Evolutionary conservation across 345 rosid species (phyloP).

Genomic region (Citrus reticulata): DNA sequence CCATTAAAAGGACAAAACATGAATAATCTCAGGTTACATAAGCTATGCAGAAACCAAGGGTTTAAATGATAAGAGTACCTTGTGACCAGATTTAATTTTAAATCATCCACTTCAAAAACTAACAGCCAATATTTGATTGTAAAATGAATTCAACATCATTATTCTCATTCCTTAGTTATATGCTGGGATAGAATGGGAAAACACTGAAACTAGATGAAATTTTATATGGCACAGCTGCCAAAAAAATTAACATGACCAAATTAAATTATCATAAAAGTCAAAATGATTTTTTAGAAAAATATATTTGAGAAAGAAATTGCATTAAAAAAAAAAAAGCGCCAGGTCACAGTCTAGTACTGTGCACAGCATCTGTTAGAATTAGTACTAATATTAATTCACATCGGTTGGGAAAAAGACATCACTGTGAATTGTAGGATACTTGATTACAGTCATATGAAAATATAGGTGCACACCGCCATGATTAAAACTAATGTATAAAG

Average conservation of each 20-base stretch:
- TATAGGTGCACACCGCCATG: background rate
- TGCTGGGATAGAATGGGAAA: background rate
- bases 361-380: background rate
- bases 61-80: background rate
- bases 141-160: background rate
- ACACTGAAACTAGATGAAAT: background rate
- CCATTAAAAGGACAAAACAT: background rate
- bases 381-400: background rate
- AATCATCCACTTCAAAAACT: background rate
- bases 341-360: no score
- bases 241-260: background rate
- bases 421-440: background rate
- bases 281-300: background rate
- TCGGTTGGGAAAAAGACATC: background rate
- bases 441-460: background rate
- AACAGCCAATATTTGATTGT: no score
- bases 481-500: no score
- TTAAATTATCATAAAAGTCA: background rate
- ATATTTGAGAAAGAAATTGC: background rate
- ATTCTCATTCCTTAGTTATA: background rate
- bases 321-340: background rate
- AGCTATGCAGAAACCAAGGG: background rate
- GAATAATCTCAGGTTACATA: background rate
- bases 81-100: no score
- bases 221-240: background rate